These are phyloP conservation scores for Trapa incisa DNA, from an alignment of 345 rosid genomes.

Conservation along the genomic window DNA sequence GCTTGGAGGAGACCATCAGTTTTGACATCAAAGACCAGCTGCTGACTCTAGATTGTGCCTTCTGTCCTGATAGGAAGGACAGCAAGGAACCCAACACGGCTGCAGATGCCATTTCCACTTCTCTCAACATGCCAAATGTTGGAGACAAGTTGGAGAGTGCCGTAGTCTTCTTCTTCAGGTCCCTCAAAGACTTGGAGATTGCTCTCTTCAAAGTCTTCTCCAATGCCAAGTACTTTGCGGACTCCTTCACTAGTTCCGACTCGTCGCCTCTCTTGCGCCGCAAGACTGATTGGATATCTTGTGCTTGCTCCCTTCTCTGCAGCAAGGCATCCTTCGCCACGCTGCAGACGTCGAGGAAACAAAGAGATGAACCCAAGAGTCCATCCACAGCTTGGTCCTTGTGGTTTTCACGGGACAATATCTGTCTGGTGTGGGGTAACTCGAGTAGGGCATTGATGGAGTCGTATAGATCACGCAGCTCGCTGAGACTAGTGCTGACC, in stretches of 20 bases:
- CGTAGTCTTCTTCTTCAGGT: slow-evolving; percentile 10
- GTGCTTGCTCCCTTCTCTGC: slow-evolving; percentile 19
- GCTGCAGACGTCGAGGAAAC: slow-evolving; percentile 24
- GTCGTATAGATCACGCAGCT: slow-evolving; percentile 24
- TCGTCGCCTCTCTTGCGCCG: slow-evolving; percentile 10
- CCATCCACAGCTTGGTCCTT: slow-evolving; percentile 13
- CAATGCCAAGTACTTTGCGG: slow-evolving; percentile 18
- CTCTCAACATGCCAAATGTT: neutral
- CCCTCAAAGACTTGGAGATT: slow-evolving; percentile 14
- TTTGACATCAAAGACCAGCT: slow-evolving; percentile 8
- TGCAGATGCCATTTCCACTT: slow-evolving; percentile 4
- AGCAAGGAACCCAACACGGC: slow-evolving; percentile 2
- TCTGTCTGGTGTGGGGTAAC: slow-evolving; percentile 15
- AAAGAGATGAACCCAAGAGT: slow-evolving; percentile 26
- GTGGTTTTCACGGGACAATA: slow-evolving; percentile 17
- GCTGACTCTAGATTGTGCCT: neutral
- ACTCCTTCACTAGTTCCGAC: slow-evolving; percentile 8
- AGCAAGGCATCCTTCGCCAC: slow-evolving; percentile 21
- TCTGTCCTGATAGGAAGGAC: slow-evolving; percentile 1
- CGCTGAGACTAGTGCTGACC: slow-evolving; percentile 11
- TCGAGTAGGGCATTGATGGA: slow-evolving; percentile 17
- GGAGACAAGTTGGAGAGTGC: neutral
- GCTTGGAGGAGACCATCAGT: slow-evolving; percentile 2
- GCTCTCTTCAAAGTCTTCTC: slow-evolving; percentile 19
- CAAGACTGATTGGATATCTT: slow-evolving; percentile 22